Evolutionary conservation across 257 asterid species (phyloP).

Genomic region (Apocynum venetum): DNA sequence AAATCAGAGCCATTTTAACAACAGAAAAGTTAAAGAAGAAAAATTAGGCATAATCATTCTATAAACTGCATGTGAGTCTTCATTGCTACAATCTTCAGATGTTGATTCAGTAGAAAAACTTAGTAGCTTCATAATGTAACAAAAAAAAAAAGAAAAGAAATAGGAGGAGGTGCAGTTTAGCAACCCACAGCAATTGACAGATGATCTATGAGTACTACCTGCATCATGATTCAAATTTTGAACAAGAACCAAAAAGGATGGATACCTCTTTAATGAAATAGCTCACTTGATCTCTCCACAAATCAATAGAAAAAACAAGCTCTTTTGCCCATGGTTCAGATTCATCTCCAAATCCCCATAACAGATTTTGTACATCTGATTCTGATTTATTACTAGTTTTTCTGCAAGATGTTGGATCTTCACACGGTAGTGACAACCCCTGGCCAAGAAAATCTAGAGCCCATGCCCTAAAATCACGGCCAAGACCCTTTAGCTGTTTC

Average conservation of each 20-base stretch:
- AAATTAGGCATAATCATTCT: neutral
- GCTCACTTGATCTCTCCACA: slow-evolving; percentile 87
- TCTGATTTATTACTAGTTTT: slow-evolving; percentile 22
- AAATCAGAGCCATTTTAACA: neutral
- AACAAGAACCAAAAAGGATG: neutral
- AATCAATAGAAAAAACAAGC: slow-evolving; percentile 74
- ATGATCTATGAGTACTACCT: neutral
- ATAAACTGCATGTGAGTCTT: neutral
- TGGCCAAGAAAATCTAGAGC: slow-evolving; percentile 93
- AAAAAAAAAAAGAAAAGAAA: neutral
- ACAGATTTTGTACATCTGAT: slow-evolving; percentile 32
- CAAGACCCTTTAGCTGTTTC: slow-evolving; percentile 88
- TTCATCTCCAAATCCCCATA: slow-evolving; percentile 94
- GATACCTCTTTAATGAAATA: slow-evolving; percentile 79
- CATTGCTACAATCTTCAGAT: too few species aligned
- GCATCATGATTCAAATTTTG: neutral
- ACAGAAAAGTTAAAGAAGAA: neutral
- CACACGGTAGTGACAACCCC: slow-evolving; percentile 76
- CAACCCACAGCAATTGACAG: neutral
- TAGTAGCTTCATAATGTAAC: too few species aligned
- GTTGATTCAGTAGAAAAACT: neutral
- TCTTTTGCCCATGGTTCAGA: slow-evolving; percentile 82
- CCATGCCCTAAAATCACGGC: slow-evolving; percentile 69
- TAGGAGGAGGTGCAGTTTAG: neutral
- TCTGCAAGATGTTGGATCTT: slow-evolving; percentile 63